Percentiles rank a stretch among this genome's conserved stretches.
phyloP scores from a whole-genome alignment of 495 filamentous ascomycete genomes.

The Hypomontagnella submonticulosa region DNA sequence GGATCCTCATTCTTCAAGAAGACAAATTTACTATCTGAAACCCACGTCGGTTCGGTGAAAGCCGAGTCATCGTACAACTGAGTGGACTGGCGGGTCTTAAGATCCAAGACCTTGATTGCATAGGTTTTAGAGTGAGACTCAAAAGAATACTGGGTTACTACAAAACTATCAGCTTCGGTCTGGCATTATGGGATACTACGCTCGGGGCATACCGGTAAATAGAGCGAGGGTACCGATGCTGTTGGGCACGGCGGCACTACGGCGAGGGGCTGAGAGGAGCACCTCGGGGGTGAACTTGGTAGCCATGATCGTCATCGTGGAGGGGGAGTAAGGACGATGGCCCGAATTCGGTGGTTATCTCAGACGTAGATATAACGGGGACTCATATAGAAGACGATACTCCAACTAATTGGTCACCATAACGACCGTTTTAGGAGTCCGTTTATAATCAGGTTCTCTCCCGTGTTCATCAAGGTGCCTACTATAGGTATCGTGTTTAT shows the following conservation, averaged over 20 bases:
- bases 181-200: background rate
- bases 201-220: constrained; percentile 64
- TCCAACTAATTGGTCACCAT: constrained; percentile 1
- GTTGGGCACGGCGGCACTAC: constrained; percentile 81
- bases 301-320: constrained; percentile 70
- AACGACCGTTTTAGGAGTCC: constrained; percentile 9
- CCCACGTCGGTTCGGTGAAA: constrained; percentile 79
- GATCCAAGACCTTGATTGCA: constrained; percentile 80
- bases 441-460: constrained; percentile 3
- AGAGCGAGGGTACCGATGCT: constrained; percentile 72
- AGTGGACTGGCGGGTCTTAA: constrained; percentile 71
- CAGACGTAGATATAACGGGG: background rate
- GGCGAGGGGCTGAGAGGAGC: constrained; percentile 84
- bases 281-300: constrained; percentile 83
- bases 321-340: constrained; percentile 13
- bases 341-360: constrained; percentile 3
- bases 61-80: constrained; percentile 71
- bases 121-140: constrained; percentile 76
- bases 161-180: constrained; percentile 13
- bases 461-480: constrained; percentile 25
- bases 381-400: background rate
- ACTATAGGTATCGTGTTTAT: background rate
- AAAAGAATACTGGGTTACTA: constrained; percentile 81
- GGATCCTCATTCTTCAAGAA: constrained; percentile 69
- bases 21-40: constrained; percentile 73